Base-by-base conservation (phyloP, 2,329 filamentous ascomycete genomes). In the Xylaria sp. region DNA sequence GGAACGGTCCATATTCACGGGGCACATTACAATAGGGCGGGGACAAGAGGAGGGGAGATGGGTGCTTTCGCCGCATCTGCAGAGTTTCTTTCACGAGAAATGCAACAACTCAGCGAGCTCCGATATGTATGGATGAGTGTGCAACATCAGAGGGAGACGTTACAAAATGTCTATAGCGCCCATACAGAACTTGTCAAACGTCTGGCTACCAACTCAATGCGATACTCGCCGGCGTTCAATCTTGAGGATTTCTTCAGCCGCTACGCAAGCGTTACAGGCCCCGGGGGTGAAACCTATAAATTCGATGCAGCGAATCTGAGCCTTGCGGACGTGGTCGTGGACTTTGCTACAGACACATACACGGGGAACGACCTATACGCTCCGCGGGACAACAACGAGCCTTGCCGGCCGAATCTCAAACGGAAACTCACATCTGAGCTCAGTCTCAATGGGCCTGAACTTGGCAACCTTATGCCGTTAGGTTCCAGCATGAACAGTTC, bases 1-100 rank as follows among this genome's bases (percentile, higher is more conserved):
- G 93, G 92, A 4, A 97, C 93, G 0, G 93, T 97, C 1, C 93
- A 97, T 76, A 90, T 97, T 10, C 93, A 97, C 76, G 93, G 93
- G 13, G 89, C 92, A 6, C 90, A 96, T 75, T 97, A 97, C 78
- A 88, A 87, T 71, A 87, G 85, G 73, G 81, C 80, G 44, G 80
- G 81, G 11, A 79, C 40, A 48, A 60, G 73, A 54, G 80, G 73
- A 53, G 80, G 77, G 72, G 88, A 81, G 80, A 89, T 82, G 84
- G 89, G 87, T 83, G 74, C 94, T 82, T 85, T 93, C 83, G 74
- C 86, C 82, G 79, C 81, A 63, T 87, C 87, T 4, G 78, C 90
- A 6, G 91, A 94, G 38, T 93, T 93, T 65, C 79, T 97, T 7
- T 89, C 90, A 0, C 86, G 90, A 23, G 93, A 93, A 76, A 93